Evolutionary conservation across 495 filamentous ascomycete genomes (phyloP).

Genomic region (Podospora appendiculata): DNA sequence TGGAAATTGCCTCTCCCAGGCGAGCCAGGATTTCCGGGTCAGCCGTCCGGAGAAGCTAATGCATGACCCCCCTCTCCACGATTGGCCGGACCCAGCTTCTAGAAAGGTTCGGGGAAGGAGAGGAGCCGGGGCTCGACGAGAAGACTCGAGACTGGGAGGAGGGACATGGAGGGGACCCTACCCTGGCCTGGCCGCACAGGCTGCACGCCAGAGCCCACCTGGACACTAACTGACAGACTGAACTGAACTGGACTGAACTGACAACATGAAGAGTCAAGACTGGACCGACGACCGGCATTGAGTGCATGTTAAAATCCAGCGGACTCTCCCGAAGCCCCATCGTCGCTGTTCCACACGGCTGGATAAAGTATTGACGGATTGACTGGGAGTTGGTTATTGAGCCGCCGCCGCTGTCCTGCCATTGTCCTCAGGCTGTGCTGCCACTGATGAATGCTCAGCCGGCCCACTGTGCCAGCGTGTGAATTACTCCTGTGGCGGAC

Average conservation of each 20-base stretch:
- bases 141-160: neutral
- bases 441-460: neutral
- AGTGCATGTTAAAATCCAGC: neutral
- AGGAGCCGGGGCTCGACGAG: neutral
- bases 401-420: neutral
- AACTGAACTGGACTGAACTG: neutral
- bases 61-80: neutral
- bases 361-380: neutral
- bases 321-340: conserved; percentile 1
- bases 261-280: too few species aligned
- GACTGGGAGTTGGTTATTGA: neutral
- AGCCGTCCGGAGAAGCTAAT: neutral
- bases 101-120: neutral
- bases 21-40: neutral
- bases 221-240: neutral
- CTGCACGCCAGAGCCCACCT: neutral
- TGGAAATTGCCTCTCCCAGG: neutral
- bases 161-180: too few species aligned
- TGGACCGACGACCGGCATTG: too few species aligned
- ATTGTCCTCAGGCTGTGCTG: neutral
- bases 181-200: neutral
- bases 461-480: too few species aligned
- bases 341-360: neutral
- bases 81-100: neutral
- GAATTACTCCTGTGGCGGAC: too few species aligned